Evolutionary conservation across 345 rosid genomes (phyloP).

Genomic region (Adansonia digitata): DNA sequence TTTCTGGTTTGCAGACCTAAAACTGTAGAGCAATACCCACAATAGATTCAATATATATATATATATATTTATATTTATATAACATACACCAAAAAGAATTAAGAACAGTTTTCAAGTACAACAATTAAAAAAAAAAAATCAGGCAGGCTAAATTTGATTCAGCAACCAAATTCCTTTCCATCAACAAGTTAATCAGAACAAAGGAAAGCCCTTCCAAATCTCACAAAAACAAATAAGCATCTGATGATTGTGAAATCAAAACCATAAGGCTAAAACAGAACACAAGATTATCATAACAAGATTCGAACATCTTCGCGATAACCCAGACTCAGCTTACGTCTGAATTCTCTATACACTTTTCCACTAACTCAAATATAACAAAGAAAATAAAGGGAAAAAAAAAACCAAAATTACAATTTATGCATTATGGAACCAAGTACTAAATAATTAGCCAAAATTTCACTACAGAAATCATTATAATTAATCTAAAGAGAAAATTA

Average conservation of each 20-base stretch:
- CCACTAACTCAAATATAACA: neutral
- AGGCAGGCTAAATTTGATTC: too few species aligned
- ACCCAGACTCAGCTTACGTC: neutral
- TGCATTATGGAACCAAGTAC: neutral
- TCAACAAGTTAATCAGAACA: too few species aligned
- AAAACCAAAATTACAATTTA: neutral
- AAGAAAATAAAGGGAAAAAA: neutral
- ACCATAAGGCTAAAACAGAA: neutral
- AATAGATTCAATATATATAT: neutral
- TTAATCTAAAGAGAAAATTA: neutral
- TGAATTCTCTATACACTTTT: neutral
- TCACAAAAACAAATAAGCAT: neutral
- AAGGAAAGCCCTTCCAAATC: neutral
- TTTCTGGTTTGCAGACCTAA: constrained; percentile 3
- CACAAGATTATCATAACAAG: neutral
- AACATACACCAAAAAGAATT: neutral
- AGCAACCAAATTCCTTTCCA: too few species aligned
- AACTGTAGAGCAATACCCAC: neutral
- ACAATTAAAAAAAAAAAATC: neutral
- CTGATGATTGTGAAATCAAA: too few species aligned
- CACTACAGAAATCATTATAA: neutral
- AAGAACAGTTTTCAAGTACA: neutral
- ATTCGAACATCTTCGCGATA: neutral
- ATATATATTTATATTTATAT: too few species aligned
- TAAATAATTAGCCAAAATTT: neutral